Evolutionary conservation across 2,329 filamentous ascomycete genomes (phyloP).

Genomic region (Leptographium galeiforme): DNA sequence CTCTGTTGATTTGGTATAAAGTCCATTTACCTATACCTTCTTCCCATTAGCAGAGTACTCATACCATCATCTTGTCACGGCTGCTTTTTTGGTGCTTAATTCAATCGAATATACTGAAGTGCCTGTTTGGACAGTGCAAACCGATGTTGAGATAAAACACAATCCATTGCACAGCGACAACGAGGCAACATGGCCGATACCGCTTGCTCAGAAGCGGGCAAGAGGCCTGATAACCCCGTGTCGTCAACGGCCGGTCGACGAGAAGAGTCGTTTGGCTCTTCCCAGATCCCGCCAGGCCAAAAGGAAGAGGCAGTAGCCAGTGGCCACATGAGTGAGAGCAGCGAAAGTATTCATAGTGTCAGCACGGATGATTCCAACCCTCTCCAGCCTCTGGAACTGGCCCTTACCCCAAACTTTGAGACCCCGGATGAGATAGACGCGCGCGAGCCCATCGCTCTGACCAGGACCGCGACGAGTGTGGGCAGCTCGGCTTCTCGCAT

Average conservation of each 20-base stretch:
- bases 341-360: slow-evolving; percentile 1
- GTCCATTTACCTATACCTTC: neutral
- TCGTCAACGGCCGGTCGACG: neutral
- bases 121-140: too few species aligned
- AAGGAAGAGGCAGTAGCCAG: neutral
- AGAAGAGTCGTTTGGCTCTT: neutral
- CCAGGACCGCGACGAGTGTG: slow-evolving; percentile 25
- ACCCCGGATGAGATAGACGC: slow-evolving; percentile 8
- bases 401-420: slow-evolving; percentile 10
- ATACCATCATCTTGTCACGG: neutral
- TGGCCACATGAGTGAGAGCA: neutral
- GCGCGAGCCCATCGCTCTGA: slow-evolving; percentile 24
- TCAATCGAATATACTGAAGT: neutral
- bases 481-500: slow-evolving; percentile 24
- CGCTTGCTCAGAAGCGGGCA: neutral
- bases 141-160: neutral
- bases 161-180: neutral
- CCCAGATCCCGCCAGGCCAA: neutral
- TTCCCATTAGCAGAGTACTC: neutral
- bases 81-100: neutral
- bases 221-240: neutral
- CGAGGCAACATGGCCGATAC: neutral
- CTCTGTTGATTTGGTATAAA: neutral
- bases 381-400: slow-evolving; percentile 11
- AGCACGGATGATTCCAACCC: slow-evolving; percentile 11